phyloP scores from a whole-genome alignment of 1,284 basidiomycete genomes.

The Dichomitus squalens region DNA sequence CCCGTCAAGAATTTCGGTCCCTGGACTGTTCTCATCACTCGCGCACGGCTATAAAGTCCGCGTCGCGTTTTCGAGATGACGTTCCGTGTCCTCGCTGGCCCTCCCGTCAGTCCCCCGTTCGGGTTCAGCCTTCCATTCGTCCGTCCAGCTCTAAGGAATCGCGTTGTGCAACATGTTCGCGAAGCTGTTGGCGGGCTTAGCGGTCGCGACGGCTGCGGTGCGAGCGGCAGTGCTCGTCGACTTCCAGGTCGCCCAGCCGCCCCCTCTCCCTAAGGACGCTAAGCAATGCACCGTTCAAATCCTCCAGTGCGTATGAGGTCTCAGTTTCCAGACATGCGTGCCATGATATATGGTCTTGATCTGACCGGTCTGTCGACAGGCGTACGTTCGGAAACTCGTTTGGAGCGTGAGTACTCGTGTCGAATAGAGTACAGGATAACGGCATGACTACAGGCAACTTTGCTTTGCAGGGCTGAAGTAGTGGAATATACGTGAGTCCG shows the following conservation, averaged over 20 bases:
- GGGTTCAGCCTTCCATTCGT: not conserved
- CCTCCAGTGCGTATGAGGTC: slow-evolving; percentile 51
- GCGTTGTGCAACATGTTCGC: slow-evolving; percentile 12
- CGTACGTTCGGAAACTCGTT: slow-evolving; percentile 75
- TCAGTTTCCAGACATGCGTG: not conserved
- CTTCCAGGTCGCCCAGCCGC: slow-evolving; percentile 75
- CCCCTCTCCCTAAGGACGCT: slow-evolving; percentile 56
- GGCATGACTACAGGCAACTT: not conserved
- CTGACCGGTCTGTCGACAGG: slow-evolving; percentile 36
- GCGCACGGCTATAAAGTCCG: not conserved
- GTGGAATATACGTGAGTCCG: slow-evolving; percentile 60
- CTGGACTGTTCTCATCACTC: slow-evolving; percentile 5
- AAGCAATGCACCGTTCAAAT: slow-evolving; percentile 67
- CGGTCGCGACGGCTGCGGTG: slow-evolving; percentile 18
- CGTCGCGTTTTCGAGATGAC: not conserved
- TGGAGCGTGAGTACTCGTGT: slow-evolving; percentile 50
- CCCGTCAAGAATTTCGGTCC: not conserved
- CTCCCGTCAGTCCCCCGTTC: not conserved
- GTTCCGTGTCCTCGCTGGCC: not conserved
- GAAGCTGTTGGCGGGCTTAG: slow-evolving; percentile 17
- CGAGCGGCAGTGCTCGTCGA: slow-evolving; percentile 55
- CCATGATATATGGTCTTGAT: not conserved
- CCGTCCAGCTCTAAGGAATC: not conserved
- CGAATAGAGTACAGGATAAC: no score
- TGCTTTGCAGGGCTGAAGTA: slow-evolving; percentile 58